These are phyloP conservation scores for Teratosphaeria pseudoeucalypti DNA, from an alignment of 2,329 filamentous ascomycete species.

Conservation along the genomic window DNA sequence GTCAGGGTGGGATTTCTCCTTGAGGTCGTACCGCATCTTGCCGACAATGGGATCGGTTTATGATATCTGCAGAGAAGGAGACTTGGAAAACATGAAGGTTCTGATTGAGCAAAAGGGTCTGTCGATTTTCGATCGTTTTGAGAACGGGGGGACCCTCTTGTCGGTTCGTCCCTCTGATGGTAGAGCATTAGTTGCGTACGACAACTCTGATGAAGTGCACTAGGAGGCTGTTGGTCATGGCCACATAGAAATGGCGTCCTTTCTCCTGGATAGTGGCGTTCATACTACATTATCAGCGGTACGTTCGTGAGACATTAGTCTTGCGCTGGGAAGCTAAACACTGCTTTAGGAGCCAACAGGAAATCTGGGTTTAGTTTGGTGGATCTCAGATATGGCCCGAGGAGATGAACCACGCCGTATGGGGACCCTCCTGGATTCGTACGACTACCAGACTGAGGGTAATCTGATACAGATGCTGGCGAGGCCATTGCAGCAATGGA, in stretches of 20 bases:
- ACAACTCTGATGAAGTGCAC: neutral
- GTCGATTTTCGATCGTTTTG: neutral
- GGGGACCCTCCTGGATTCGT: neutral
- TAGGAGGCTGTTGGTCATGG: neutral
- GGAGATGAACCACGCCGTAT: neutral
- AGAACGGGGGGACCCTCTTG: neutral
- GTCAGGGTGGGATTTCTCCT: neutral
- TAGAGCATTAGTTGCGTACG: neutral
- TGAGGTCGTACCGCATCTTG: neutral
- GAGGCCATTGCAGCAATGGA: neutral
- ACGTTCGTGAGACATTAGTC: neutral
- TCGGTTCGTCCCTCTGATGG: neutral
- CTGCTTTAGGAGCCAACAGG: neutral
- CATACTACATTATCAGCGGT: neutral
- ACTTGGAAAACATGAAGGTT: neutral
- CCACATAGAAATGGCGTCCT: neutral
- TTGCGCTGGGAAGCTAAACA: neutral
- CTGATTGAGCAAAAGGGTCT: neutral
- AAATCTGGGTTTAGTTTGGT: neutral
- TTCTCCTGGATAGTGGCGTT: neutral
- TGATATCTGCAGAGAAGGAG: neutral
- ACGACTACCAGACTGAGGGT: neutral
- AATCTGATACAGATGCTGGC: neutral
- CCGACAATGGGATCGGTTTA: neutral
- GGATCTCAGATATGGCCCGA: neutral